Evolutionary conservation across 1,284 basidiomycete species (phyloP), one percentile per base, ranked within the genome.

Genomic region (Fomitopsis schrenkii): DNA sequence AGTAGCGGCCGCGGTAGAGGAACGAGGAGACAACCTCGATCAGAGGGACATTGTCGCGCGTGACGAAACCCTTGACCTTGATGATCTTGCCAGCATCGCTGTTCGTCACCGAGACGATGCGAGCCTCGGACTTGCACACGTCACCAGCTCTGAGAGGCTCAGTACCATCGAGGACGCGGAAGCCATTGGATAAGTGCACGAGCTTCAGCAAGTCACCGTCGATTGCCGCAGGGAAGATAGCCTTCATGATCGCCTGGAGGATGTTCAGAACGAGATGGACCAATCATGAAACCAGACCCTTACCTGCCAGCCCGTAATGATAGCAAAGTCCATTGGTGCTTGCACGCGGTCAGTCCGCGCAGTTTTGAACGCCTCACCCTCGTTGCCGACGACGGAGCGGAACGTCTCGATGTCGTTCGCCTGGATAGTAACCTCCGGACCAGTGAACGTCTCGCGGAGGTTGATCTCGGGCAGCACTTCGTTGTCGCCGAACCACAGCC

Each of bases 291-390:
- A 8, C 3, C 14, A 0, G 3, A 22, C 33, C 76, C 87, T 66
- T 71, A 93, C 93, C 87, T 95, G 88, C 96, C 97, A 98, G 50
- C 96, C 95, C 55, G 95, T 91, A 62, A 98, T 96, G 72, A 99
- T 99, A 59, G 95, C 95, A 72, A 97, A 98, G 80, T 99, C 97
- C 94, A 99, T 97, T 0, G 97, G 97, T 0, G 94, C 94, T 70
- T 90, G 86, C 40, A 94, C 85, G 36, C 78, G 81, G 53, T 87
- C 83, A 59, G 81, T 87, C 58, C 93, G 83, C 5, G 79, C 86
- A 30, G 83, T 80, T 83, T 95, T 94, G 85, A 97, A 99, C 7
- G 84, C 83, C 74, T 96, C 95, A 55, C 88, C 90, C 71, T 95
- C 90, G 75, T 98, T 98, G 48, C 95, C 96, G 61, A 98, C 87